phyloP scores from a whole-genome alignment of 805 yeast species.

The Kuraishia piskuri region DNA sequence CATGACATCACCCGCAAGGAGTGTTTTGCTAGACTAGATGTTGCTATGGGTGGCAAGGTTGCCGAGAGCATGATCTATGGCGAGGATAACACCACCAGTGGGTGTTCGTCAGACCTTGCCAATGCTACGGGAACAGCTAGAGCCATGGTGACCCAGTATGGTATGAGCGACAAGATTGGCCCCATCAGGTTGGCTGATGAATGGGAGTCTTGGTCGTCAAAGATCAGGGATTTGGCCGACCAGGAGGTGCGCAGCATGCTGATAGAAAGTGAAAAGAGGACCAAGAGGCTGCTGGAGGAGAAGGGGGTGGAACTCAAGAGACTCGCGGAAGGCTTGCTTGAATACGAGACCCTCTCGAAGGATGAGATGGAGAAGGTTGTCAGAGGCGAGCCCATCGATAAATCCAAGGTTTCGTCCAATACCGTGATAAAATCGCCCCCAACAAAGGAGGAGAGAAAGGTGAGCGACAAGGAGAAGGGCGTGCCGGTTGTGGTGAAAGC shows the following conservation, averaged over 20 bases:
- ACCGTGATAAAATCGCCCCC: conserved; percentile 49
- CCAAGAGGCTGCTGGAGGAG: conserved; percentile 56
- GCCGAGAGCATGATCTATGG: conserved; percentile 95
- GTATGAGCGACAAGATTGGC: conserved; percentile 92
- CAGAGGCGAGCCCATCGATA: conserved; percentile 66
- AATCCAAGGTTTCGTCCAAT: conserved; percentile 63
- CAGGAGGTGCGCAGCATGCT: conserved; percentile 77
- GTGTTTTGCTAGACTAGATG: conserved; percentile 87
- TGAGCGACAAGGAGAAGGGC: neutral
- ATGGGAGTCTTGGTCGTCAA: conserved; percentile 94
- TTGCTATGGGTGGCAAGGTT: conserved; percentile 97
- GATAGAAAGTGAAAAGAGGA: conserved; percentile 70
- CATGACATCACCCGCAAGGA: conserved; percentile 86
- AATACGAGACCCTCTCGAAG: conserved; percentile 88
- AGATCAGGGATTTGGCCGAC: conserved; percentile 84
- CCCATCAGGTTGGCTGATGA: conserved; percentile 85
- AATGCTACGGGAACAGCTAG: conserved; percentile 90
- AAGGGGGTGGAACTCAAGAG: conserved; percentile 68
- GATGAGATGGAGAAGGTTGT: conserved; percentile 86
- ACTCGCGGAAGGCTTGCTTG: conserved; percentile 86
- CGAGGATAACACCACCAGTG: conserved; percentile 85
- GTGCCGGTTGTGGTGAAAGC: conserved; percentile 1
- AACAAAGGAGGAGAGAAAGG: conserved; percentile 4
- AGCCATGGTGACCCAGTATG: conserved; percentile 94
- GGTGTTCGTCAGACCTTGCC: conserved; percentile 87